Conservation (phyloP, 257 asterid species). For the Nicotiana attenuata region DNA sequence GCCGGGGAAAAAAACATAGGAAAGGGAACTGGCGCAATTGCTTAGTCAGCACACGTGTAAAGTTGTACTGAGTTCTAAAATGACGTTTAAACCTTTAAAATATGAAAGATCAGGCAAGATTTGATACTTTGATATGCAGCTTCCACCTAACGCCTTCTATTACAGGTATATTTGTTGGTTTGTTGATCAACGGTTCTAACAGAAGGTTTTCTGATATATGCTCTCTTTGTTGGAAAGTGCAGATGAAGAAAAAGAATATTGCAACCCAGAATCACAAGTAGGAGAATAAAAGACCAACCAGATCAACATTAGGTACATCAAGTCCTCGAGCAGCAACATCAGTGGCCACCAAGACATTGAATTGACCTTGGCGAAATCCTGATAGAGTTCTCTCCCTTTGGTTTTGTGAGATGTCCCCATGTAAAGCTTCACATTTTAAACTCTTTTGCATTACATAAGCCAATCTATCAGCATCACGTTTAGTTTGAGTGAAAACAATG, state of each 20-base stretch:
- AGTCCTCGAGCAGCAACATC: constrained; percentile 99
- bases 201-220: not conserved
- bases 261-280: not conserved
- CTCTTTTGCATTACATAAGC: constrained; percentile 56
- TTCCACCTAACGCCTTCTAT: not conserved
- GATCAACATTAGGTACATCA: constrained; percentile 97
- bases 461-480: constrained; percentile 90
- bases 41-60: not conserved
- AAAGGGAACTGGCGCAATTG: not conserved
- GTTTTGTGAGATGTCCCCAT: constrained; percentile 85
- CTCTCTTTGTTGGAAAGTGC: not conserved
- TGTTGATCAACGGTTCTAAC: not conserved
- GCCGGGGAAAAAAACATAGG: not conserved
- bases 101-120: not conserved
- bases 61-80: not conserved
- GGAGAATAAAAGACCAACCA: constrained; percentile 40
- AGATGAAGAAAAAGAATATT: not conserved
- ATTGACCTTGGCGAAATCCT: constrained; percentile 69
- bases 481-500: constrained; percentile 91
- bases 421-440: constrained; percentile 82
- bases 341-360: constrained; percentile 80
- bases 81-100: not conserved
- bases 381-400: constrained; percentile 88
- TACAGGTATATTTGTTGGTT: not conserved
- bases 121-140: not conserved